Evolutionary conservation across 2,329 filamentous ascomycete genomes (phyloP).

Genomic region (Aspergillus ruber): DNA sequence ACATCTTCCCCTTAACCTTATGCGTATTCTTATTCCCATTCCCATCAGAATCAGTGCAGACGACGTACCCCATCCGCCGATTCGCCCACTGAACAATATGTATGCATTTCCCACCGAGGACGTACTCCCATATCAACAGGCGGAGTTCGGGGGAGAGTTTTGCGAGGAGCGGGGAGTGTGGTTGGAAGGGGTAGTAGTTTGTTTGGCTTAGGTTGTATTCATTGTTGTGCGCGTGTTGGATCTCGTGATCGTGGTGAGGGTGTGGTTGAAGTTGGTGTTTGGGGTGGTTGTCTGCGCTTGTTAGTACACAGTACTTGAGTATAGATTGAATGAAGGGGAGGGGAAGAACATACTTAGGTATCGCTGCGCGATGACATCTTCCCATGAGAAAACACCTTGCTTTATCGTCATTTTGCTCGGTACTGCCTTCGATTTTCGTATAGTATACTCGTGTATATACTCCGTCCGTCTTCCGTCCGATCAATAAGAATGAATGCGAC

Average conservation of each 20-base stretch:
- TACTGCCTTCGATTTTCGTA: neutral
- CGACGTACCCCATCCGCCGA: conserved; percentile 26
- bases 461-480: too few relatives aligned
- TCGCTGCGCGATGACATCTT: conserved; percentile 34
- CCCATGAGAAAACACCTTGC: conserved; percentile 35
- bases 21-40: neutral
- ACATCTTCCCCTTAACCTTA: conserved; percentile 4
- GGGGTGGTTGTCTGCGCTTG: conserved; percentile 23
- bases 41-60: conserved; percentile 20
- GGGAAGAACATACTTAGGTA: conserved; percentile 28
- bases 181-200: conserved; percentile 13
- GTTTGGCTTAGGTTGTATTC: conserved; percentile 4
- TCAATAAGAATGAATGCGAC: too few relatives aligned
- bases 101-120: conserved; percentile 24
- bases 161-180: conserved; percentile 21
- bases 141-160: conserved; percentile 31
- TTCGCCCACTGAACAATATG: conserved; percentile 30
- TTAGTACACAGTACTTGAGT: neutral
- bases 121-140: conserved; percentile 31
- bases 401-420: conserved; percentile 25
- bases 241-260: neutral
- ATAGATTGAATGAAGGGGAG: neutral
- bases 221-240: neutral
- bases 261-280: conserved; percentile 12
- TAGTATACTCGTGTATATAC: too few relatives aligned